Evolutionary conservation across 257 asterid genomes (phyloP), one percentile per base, ranked within the genome.

Genomic region (Mentha longifolia): DNA sequence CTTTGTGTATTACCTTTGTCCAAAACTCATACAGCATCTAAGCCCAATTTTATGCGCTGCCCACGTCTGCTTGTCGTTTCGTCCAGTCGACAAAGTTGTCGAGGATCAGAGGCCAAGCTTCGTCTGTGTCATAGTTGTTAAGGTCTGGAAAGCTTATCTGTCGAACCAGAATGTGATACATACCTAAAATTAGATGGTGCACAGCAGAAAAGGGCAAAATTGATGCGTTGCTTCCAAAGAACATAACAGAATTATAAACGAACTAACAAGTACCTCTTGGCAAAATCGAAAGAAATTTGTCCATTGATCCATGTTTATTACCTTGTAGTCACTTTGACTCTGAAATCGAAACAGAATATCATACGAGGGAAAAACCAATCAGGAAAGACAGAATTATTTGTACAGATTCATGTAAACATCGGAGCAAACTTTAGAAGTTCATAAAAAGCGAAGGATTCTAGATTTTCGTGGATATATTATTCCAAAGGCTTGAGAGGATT

Each of bases 221-320:
- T 10, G 37, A 33, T 4, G 37, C 5, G 37, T 33, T 22, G 25
- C 25, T 22, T 22, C 10, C 47, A 55, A 68, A 54, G 57, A 22
- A 65, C n/a, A 25, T 50, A 63, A 33, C 25, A 22, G 25, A 22
- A 61, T 63, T 39, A 20, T 2, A 70, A 45, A 41, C 50, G 33
- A 61, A 71, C 37, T 20, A 65, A 42, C 37, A 49, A 28, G 43
- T 75, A 92, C 98, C 96, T 92, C 98, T 67, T 86, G 84, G 76
- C 89, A 85, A 77, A 92, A 92, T 39, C 96, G 89, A 73, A 72
- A 89, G 76, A 92, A 88, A 65, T 89, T 92, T 83, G 87, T 87
- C 98, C 98, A 92, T 74, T 92, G 98, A 83, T 92, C 98, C 95
- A 87, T 62, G 80, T 88, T 92, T 75, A 92, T 78, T 63, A 84